Evolutionary conservation across 1,284 basidiomycete genomes (phyloP).

Genomic region (Mycocalia duriaeana): DNA sequence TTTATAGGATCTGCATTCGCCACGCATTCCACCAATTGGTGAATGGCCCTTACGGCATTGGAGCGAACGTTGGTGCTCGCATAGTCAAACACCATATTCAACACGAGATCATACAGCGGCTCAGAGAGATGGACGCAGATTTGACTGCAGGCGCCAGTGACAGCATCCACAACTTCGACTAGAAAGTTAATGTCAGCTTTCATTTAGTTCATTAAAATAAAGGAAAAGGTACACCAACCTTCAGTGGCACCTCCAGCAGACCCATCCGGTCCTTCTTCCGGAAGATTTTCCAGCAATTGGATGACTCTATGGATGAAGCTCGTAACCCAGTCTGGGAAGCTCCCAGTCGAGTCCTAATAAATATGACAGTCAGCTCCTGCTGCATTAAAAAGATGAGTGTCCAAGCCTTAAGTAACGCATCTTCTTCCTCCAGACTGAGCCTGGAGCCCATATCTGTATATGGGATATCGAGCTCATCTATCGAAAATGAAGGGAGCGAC

Average conservation of each 20-base stretch:
- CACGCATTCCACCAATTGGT: constrained; percentile 83
- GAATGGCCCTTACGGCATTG: constrained; percentile 84
- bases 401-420: constrained; percentile 45
- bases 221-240: constrained; percentile 33
- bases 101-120: constrained; percentile 74
- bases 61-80: constrained; percentile 75
- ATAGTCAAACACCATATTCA: constrained; percentile 79
- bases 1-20: constrained; percentile 77
- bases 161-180: constrained; percentile 69
- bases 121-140: constrained; percentile 84
- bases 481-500: constrained; percentile 30
- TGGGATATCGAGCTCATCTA: constrained; percentile 29
- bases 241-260: constrained; percentile 55
- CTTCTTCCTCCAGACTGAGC: constrained; percentile 53
- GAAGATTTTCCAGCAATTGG: constrained; percentile 81
- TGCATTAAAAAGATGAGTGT: not conserved
- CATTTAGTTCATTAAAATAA: not conserved
- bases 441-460: constrained; percentile 29
- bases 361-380: no score
- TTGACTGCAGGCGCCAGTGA: constrained; percentile 62
- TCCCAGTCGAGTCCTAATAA: constrained; percentile 49
- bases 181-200: constrained; percentile 5
- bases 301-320: constrained; percentile 82
- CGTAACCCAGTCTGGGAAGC: constrained; percentile 78
- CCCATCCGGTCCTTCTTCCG: constrained; percentile 70